Evolutionary conservation across 2,329 filamentous ascomycete species (phyloP), one percentile per base, ranked within the genome.

Genomic region (Trichoderma gracile): DNA sequence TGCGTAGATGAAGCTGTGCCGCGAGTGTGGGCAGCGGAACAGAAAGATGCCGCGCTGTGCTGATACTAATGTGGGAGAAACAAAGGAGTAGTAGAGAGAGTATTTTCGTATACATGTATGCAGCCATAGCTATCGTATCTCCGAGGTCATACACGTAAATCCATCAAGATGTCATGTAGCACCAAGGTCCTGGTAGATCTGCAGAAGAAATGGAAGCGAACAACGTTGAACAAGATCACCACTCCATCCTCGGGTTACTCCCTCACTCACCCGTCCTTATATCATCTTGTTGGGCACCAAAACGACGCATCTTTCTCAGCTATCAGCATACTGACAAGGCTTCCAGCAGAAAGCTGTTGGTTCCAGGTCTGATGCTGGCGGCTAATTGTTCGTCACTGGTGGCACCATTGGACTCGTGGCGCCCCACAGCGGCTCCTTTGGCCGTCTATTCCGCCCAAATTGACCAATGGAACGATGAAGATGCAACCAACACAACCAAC

Each of bases 321-420:
- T 49, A 30, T 19, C 56, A 50, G 27, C 33, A 21, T 4, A 17
- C 30, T 50, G 56, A 50, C 33, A 38, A 3, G 45, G 21, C 14
- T 59, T 42, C 33, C n/a, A n/a, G n/a, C n/a, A 59, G 8, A 50
- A 50, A 10, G 33, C 21, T 30, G 45, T 60, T 60, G 57, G 57
- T 52, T 60, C 46, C n/a, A 52, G 38, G 7, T 60, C 7, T 17
- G n/a, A 52, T 12, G 21, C 46, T 25, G 56, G 56, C 46, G 56
- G 45, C 38, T 59, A 59, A 12, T 50, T 43, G 0, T 40, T 47
- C 45, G 15, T 40, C 17, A 50, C 7, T 14, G 14, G n/a, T 15
- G 50, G 50, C 30, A 10, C 9, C 45, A 50, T 30, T 21, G 17
- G 17, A 21, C 7, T 7, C 3, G 21, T 33, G 3, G 9, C 42